phyloP scores from a whole-genome alignment of 352 stramenopile species.

The Hyaloperonospora brassicae region DNA sequence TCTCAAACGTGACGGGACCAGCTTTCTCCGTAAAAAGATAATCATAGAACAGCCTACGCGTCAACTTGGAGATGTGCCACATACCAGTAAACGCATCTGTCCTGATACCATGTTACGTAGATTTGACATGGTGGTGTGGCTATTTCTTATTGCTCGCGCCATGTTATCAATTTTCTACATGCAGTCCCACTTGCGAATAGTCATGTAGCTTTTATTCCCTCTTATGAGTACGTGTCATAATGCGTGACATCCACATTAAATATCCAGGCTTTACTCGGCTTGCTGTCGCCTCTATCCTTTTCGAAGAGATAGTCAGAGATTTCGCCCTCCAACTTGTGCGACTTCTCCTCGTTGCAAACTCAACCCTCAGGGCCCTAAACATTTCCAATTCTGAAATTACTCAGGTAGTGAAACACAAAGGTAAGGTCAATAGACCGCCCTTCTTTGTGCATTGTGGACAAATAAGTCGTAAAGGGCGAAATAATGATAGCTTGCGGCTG shows the following conservation, averaged over 20 bases:
- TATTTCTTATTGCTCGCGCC: neutral
- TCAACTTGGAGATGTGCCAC: neutral
- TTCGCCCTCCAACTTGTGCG: neutral
- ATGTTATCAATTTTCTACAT: neutral
- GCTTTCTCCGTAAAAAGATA: neutral
- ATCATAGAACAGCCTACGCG: neutral
- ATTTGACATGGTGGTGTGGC: neutral
- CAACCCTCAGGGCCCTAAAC: slow-evolving; percentile 1
- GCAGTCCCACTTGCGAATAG: neutral
- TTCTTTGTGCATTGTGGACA: too few relatives aligned
- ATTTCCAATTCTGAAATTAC: slow-evolving; percentile 4
- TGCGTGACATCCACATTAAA: slow-evolving; percentile 7
- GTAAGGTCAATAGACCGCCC: neutral
- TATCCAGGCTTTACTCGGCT: slow-evolving; percentile 6
- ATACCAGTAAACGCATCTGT: neutral
- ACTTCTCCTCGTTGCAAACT: slow-evolving; percentile 1
- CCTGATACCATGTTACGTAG: neutral
- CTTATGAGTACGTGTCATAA: slow-evolving; percentile 4
- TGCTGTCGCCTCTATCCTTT: neutral
- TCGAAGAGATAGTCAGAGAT: slow-evolving; percentile 4
- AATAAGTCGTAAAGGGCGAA: too few relatives aligned
- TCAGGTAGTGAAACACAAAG: neutral
- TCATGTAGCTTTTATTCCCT: neutral
- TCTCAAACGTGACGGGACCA: neutral
- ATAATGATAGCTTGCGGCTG: neutral